Percentiles rank a stretch among this genome's conserved stretches.
phyloP scores from a whole-genome alignment of 495 filamentous ascomycete species.

The Copromyces sp. region DNA sequence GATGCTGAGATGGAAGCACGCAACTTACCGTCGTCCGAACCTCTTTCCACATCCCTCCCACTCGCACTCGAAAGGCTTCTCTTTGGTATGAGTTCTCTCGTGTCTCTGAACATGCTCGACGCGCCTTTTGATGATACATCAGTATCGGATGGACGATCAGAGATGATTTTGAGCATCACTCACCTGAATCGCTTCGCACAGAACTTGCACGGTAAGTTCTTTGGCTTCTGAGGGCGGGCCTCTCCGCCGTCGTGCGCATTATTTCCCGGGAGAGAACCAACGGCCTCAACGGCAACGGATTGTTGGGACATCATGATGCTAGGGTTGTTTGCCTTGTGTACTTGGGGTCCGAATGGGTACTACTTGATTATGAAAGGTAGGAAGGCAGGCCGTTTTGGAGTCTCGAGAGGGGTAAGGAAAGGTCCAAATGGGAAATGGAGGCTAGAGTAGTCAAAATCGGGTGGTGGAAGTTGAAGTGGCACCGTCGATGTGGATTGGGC shows the following conservation, averaged over 20 bases:
- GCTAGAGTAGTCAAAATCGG: slow-evolving; percentile 6
- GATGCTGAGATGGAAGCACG: slow-evolving; percentile 2
- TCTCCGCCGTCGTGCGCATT: slow-evolving; percentile 38
- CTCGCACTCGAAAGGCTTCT: slow-evolving; percentile 47
- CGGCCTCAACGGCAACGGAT: slow-evolving; percentile 40
- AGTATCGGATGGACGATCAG: slow-evolving; percentile 21
- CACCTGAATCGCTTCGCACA: slow-evolving; percentile 47
- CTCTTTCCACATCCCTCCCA: slow-evolving; percentile 46
- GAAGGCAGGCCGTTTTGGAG: background rate
- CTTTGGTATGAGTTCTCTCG: slow-evolving; percentile 52
- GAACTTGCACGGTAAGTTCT: slow-evolving; percentile 45
- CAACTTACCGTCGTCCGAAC: slow-evolving; percentile 45
- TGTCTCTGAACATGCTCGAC: slow-evolving; percentile 52
- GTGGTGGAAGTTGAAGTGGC: slow-evolving; percentile 5
- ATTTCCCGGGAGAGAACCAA: slow-evolving; percentile 22
- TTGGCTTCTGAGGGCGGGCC: slow-evolving; percentile 41
- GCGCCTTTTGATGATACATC: slow-evolving; percentile 38
- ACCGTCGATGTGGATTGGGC: slow-evolving; percentile 13
- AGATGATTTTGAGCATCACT: slow-evolving; percentile 9
- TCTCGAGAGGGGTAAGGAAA: slow-evolving; percentile 12
- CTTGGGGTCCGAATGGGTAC: slow-evolving; percentile 31
- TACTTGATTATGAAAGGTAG: slow-evolving; percentile 22
- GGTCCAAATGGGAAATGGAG: slow-evolving; percentile 8
- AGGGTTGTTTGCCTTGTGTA: slow-evolving; percentile 14
- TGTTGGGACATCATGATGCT: slow-evolving; percentile 38